A percentile compares a stretch with the other conserved stretches of the same genome.
phyloP scores from a whole-genome alignment of 1,139 yeast genomes.

The Oligophagozyma castellii region DNA sequence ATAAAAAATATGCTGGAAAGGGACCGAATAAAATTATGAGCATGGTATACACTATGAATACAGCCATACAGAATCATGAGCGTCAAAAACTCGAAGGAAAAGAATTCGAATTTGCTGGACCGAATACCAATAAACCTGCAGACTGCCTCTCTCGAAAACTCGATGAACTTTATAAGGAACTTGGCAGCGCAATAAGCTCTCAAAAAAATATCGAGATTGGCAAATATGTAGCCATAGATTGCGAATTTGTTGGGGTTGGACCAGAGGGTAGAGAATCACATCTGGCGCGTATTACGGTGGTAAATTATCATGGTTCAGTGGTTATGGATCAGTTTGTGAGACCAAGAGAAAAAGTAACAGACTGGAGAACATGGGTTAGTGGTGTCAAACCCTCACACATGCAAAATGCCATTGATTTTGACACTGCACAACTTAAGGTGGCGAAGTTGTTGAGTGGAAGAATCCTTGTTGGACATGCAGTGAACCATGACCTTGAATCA shows the following conservation, averaged over 20 bases:
- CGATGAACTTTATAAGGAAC: constrained; percentile 3
- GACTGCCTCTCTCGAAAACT: constrained; percentile 2
- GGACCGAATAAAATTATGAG: constrained; percentile 16
- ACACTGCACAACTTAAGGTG: constrained; percentile 50
- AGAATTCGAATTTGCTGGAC: constrained; percentile 11
- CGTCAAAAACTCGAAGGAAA: constrained; percentile 15
- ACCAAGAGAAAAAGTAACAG: constrained; percentile 66
- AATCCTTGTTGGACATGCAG: constrained; percentile 74
- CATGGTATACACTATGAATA: constrained; percentile 21
- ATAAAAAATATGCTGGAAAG: no score
- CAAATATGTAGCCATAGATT: constrained; percentile 69
- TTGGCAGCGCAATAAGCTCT: constrained; percentile 9
- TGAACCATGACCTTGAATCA: constrained; percentile 62
- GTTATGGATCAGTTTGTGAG: constrained; percentile 61
- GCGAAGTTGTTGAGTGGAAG: constrained; percentile 35
- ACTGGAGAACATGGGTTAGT: constrained; percentile 92
- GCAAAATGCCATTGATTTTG: constrained; percentile 50
- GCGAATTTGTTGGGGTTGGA: constrained; percentile 92
- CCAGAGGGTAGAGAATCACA: constrained; percentile 55
- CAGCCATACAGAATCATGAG: constrained; percentile 16
- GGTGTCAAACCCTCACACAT: constrained; percentile 66
- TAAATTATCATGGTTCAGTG: constrained; percentile 64
- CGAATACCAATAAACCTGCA: constrained; percentile 3
- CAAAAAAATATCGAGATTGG: constrained; percentile 34
- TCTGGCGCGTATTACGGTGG: constrained; percentile 76